phyloP scores from a whole-genome alignment of 2,329 filamentous ascomycete species.

The Fusarium poae region DNA sequence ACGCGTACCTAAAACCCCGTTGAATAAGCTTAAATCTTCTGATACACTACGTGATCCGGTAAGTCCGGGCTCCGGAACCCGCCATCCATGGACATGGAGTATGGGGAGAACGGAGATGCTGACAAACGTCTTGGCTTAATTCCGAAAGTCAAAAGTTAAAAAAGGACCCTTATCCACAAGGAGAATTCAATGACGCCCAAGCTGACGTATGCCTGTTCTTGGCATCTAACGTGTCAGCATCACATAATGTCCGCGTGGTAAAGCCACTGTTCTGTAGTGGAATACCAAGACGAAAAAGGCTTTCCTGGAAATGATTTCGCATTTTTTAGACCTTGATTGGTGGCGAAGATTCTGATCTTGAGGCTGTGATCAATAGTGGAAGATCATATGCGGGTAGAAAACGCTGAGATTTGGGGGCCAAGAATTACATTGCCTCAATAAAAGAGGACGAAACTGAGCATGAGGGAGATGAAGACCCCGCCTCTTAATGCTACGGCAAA shows the following conservation, averaged over 20 bases:
- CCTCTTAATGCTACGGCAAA: not conserved
- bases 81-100: constrained; percentile 3
- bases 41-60: constrained; percentile 5
- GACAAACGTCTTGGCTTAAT: constrained; percentile 15
- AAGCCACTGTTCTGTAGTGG: constrained; percentile 3
- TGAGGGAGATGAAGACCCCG: not conserved
- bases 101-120: constrained; percentile 11
- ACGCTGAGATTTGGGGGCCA: not conserved
- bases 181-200: constrained; percentile 22
- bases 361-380: too few species aligned
- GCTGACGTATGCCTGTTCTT: constrained; percentile 34
- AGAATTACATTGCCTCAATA: not conserved
- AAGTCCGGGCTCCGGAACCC: constrained; percentile 15
- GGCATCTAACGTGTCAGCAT: constrained; percentile 23
- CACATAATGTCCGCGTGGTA: constrained; percentile 2
- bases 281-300: not conserved
- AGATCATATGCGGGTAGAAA: not conserved
- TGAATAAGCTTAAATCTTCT: constrained; percentile 26
- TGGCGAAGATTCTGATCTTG: not conserved
- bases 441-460: not conserved
- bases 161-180: constrained; percentile 14
- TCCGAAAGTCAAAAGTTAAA: constrained; percentile 9
- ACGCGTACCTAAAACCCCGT: not conserved
- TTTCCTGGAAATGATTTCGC: not conserved
- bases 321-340: constrained; percentile 2